Conservation (phyloP, 768 basidiomycete genomes). For the Cyathus striatus region DNA sequence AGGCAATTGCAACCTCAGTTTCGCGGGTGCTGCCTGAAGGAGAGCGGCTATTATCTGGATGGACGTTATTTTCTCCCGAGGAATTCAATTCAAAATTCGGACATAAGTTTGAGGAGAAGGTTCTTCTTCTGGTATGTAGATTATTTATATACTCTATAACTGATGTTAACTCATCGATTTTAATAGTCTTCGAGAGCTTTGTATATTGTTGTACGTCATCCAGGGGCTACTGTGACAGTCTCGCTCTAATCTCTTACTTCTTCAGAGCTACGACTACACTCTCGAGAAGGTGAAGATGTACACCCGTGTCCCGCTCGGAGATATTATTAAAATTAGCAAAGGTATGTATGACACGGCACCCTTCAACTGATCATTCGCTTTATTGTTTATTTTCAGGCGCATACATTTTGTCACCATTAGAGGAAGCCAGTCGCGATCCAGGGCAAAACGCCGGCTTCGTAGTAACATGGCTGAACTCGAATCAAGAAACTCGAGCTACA, state of each 20-base stretch:
- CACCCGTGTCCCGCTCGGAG: conserved; percentile 83
- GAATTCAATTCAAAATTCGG: conserved; percentile 65
- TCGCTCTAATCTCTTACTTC: not conserved
- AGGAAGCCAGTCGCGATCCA: conserved; percentile 87
- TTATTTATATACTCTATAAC: not conserved
- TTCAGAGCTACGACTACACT: conserved; percentile 87
- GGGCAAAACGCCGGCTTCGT: conserved; percentile 86
- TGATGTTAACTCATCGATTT: not conserved
- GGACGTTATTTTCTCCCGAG: conserved; percentile 89
- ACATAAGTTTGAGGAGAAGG: conserved; percentile 92
- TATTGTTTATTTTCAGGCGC: conserved; percentile 49
- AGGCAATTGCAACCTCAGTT: conserved; percentile 88
- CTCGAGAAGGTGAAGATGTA: conserved; percentile 89
- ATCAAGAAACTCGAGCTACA: conserved; percentile 70
- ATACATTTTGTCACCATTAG: conserved; percentile 90
- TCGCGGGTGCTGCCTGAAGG: conserved; percentile 71
- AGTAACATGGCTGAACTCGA: conserved; percentile 69
- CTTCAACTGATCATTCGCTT: not conserved
- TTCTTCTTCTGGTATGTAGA: conserved; percentile 72
- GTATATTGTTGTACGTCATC: conserved; percentile 78
- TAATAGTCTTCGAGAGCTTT: conserved; percentile 45
- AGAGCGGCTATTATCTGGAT: conserved; percentile 76
- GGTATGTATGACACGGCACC: conserved; percentile 36
- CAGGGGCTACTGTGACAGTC: too few species aligned
- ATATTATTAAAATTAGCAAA: conserved; percentile 73